Percentiles rank a stretch among this genome's conserved stretches.
Conservation (phyloP, 2,329 filamentous ascomycete species). For the Trichoderma asperellum region DNA sequence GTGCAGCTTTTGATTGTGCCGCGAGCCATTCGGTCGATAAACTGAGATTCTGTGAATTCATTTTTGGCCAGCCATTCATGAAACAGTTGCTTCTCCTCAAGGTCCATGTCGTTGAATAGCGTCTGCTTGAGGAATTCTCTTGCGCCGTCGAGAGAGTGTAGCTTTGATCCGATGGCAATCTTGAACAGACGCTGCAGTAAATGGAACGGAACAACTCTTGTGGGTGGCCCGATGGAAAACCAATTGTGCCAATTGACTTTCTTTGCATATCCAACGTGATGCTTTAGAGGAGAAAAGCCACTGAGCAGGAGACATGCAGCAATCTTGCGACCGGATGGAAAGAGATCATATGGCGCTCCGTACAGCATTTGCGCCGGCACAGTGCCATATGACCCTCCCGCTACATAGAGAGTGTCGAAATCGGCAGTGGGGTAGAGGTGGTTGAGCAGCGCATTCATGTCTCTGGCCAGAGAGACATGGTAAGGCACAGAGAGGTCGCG, state of each 20-base stretch:
- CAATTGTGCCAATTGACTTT: conserved; percentile 32
- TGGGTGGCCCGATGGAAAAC: conserved; percentile 31
- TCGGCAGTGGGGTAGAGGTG: neutral
- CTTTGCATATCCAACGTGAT: conserved; percentile 31
- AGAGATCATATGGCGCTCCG: neutral
- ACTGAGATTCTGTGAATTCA: conserved; percentile 24
- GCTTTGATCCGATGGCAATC: conserved; percentile 13
- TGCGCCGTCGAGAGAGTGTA: conserved; percentile 22
- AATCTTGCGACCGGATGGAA: neutral
- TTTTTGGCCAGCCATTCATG: conserved; percentile 22
- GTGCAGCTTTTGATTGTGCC: conserved; percentile 27
- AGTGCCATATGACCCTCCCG: neutral
- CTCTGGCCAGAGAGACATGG: neutral
- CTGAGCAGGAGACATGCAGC: conserved; percentile 1
- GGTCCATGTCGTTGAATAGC: conserved; percentile 30
- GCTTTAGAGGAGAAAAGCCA: conserved; percentile 33
- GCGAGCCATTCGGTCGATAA: conserved; percentile 23
- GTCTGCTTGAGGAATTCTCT: conserved; percentile 28
- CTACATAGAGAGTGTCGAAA: neutral
- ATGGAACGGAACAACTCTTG: conserved; percentile 23
- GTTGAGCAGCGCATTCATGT: neutral
- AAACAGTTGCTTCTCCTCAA: conserved; percentile 28
- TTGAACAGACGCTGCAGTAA: conserved; percentile 30
- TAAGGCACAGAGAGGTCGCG: neutral
- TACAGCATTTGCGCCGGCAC: neutral